Base-by-base conservation (phyloP, 495 filamentous ascomycete genomes). In the Pyrenopolyporus hunteri region DNA sequence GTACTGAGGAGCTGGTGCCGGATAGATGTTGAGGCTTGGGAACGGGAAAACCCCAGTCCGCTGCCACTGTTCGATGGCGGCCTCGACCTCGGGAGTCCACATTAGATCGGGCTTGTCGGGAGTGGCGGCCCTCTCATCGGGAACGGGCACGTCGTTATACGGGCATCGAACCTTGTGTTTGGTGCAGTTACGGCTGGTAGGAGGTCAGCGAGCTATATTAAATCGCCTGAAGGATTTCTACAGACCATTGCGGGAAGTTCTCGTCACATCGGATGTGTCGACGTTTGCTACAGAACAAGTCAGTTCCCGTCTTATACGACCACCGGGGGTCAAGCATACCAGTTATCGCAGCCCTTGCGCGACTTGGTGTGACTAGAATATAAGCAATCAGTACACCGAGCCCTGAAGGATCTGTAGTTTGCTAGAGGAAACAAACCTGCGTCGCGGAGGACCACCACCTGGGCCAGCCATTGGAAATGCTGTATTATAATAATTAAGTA, bases 101-200 rank as follows among this genome's bases (percentile, higher is more conserved):
- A 92, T 82, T 16, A 94, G 83, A 77, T 93, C 86, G 23, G 89
- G 84, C 67, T 85, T 86, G 68, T 89, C 86, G 44, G 88, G 87
- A 61, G 84, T 83, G 22, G 78, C 74, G 25, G 86, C 80, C 56
- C 86, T 77, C 51, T 89, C 87, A 47, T 87, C 85, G 63, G 86
- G 80, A 19, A 83, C 78, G 23, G 85, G 78, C 54, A 84, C 83
- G 68, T 97, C 92, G 83, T 95, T 93, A 75, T 98, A 98, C 66
- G 96, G 93, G 75, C 94, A 98, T 70, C 92, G 87, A 66, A 95
- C 93, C 78, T 96, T 96, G 74, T 98, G 94, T 73, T 98, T 98
- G 49, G 93, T 97, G 76, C 94, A 98, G 76, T 98, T 98, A 59
- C 91, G 91, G 78, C 93, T 98, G 66, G 9, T 23, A 48, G 32